Conservation (phyloP, 2,329 filamentous ascomycete species). For the Xylariaceae sp. region DNA sequence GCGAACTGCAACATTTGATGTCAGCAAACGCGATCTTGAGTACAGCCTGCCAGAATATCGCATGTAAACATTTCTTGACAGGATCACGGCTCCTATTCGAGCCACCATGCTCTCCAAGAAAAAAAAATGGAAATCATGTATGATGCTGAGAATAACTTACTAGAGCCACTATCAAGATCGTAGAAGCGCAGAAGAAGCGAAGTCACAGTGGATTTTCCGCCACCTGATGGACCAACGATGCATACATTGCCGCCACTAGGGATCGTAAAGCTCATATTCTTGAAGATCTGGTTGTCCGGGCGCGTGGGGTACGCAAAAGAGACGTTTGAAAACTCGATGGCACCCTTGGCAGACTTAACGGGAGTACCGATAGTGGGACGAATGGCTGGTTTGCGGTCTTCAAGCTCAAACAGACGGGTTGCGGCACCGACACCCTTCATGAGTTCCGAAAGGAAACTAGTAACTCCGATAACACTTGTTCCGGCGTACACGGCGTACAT, state of each 20-base stretch:
- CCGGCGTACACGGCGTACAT: slow-evolving; percentile 92
- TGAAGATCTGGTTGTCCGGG: slow-evolving; percentile 87
- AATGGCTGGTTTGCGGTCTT: slow-evolving; percentile 82
- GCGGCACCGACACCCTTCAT: slow-evolving; percentile 99
- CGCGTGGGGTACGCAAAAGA: slow-evolving; percentile 89
- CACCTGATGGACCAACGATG: slow-evolving; percentile 91
- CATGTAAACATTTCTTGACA: too few species aligned
- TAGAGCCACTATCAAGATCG: slow-evolving; percentile 64
- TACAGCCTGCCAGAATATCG: too few species aligned
- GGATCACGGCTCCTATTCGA: not conserved
- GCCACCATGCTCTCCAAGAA: not conserved
- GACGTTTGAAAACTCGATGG: slow-evolving; percentile 82
- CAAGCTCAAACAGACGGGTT: slow-evolving; percentile 91
- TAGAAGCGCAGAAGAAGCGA: slow-evolving; percentile 92
- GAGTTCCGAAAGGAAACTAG: slow-evolving; percentile 93
- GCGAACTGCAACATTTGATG: slow-evolving; percentile 45
- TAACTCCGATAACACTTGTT: slow-evolving; percentile 87
- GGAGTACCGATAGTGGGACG: slow-evolving; percentile 76
- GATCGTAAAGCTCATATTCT: slow-evolving; percentile 82
- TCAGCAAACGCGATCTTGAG: not conserved
- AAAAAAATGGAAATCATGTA: not conserved
- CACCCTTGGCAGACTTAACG: slow-evolving; percentile 78
- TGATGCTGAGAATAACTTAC: not conserved
- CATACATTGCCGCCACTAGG: slow-evolving; percentile 91
- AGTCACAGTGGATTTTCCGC: slow-evolving; percentile 93